phyloP scores from a whole-genome alignment of 2,329 filamentous ascomycete genomes.

The Hypoxylon sp. region DNA sequence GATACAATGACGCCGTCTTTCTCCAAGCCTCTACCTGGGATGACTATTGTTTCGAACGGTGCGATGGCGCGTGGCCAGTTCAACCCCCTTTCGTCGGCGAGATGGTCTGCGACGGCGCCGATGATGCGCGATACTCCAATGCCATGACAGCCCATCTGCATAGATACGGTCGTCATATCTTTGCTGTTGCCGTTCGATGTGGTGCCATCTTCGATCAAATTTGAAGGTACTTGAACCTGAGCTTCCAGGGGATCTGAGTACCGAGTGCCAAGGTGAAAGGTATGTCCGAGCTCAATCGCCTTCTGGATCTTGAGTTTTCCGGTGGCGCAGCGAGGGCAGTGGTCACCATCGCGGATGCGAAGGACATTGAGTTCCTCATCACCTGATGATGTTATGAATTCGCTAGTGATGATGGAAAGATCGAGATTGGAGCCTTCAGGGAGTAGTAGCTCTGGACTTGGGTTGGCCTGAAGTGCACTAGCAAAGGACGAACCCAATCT shows the following conservation, averaged over 20 bases:
- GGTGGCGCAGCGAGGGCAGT: slow-evolving; percentile 73
- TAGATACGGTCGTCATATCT: slow-evolving; percentile 55
- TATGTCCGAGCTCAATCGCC: slow-evolving; percentile 92
- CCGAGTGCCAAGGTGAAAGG: slow-evolving; percentile 89
- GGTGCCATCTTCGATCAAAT: slow-evolving; percentile 30
- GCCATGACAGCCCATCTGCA: slow-evolving; percentile 97
- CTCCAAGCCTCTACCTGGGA: slow-evolving; percentile 60
- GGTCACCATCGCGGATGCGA: slow-evolving; percentile 71
- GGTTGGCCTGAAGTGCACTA: slow-evolving; percentile 18
- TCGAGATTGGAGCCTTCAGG: slow-evolving; percentile 26
- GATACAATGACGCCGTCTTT: slow-evolving; percentile 67
- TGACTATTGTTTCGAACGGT: slow-evolving; percentile 79
- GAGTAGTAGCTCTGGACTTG: slow-evolving; percentile 23
- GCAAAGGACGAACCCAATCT: slow-evolving; percentile 43
- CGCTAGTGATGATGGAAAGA: slow-evolving; percentile 21
- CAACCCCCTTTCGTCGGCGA: slow-evolving; percentile 76
- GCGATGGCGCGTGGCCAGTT: slow-evolving; percentile 90
- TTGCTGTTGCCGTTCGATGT: slow-evolving; percentile 27
- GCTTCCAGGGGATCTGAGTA: slow-evolving; percentile 82
- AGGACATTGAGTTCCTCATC: slow-evolving; percentile 66
- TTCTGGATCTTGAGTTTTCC: slow-evolving; percentile 72
- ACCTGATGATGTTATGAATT: slow-evolving; percentile 30
- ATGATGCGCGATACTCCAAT: slow-evolving; percentile 93
- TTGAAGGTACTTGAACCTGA: slow-evolving; percentile 58
- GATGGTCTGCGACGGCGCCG: slow-evolving; percentile 80